Evolutionary conservation across 306 rosid genomes (phyloP).

Genomic region (Trichosanthes truncata): DNA sequence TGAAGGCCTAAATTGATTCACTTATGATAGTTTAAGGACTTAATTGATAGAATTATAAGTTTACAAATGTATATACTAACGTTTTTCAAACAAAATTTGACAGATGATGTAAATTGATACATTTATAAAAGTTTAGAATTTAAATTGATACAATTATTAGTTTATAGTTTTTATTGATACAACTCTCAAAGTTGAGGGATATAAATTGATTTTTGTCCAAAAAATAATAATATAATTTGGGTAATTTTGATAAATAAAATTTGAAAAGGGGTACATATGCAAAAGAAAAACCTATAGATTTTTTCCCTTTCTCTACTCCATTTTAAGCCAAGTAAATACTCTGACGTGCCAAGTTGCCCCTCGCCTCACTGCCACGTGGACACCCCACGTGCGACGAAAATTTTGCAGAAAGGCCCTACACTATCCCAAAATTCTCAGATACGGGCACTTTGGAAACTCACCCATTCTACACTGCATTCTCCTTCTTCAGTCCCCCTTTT

Average conservation of each 20-base stretch:
- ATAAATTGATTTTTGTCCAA: background rate
- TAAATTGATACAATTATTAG: too few relatives aligned
- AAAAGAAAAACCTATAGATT: background rate
- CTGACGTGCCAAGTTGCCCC: background rate
- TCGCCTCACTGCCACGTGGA: constrained; percentile 2
- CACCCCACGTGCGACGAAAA: background rate
- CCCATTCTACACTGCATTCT: background rate
- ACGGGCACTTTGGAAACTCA: background rate
- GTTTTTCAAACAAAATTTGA: too few relatives aligned
- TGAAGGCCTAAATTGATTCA: too few relatives aligned
- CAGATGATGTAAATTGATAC: too few relatives aligned
- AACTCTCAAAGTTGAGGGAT: too few relatives aligned
- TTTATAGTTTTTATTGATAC: too few relatives aligned
- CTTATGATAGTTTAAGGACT: too few relatives aligned
- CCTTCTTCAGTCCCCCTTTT: background rate
- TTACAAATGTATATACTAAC: too few relatives aligned
- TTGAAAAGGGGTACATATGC: background rate
- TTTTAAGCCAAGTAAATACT: background rate
- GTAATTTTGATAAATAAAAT: background rate
- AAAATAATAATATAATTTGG: background rate
- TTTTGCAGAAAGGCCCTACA: background rate
- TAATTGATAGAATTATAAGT: too few relatives aligned
- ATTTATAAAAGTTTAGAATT: too few relatives aligned
- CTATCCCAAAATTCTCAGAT: background rate
- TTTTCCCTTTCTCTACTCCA: background rate